Evolutionary conservation across 768 basidiomycete species (phyloP).

Genomic region (Xanthoconium purpureum): DNA sequence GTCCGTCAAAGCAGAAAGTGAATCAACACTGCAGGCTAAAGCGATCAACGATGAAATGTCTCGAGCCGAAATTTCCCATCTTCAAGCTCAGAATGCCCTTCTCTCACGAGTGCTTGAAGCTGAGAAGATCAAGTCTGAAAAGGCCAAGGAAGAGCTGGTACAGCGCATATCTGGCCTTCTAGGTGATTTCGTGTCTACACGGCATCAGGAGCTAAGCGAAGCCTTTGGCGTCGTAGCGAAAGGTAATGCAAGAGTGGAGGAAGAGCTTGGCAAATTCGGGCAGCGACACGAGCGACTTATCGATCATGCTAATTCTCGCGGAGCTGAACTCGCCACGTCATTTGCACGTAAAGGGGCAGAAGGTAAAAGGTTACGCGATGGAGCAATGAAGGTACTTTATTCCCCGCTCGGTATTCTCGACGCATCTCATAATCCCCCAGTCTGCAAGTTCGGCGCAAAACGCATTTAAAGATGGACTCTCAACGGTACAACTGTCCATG

Average conservation of each 20-base stretch:
- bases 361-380: conserved; percentile 54
- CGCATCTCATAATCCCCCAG: conserved; percentile 34
- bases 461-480: conserved; percentile 41
- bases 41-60: conserved; percentile 44
- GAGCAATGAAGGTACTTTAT: conserved; percentile 51
- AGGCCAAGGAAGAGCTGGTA: conserved; percentile 70
- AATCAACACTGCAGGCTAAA: conserved; percentile 49
- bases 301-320: conserved; percentile 40
- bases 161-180: conserved; percentile 71
- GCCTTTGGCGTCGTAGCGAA: conserved; percentile 51
- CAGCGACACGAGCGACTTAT: conserved; percentile 48
- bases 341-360: conserved; percentile 49
- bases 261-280: conserved; percentile 45
- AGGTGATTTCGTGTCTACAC: conserved; percentile 63
- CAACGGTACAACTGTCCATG: conserved; percentile 43
- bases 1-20: conserved; percentile 55
- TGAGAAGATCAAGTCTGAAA: conserved; percentile 65
- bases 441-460: conserved; percentile 37
- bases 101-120: conserved; percentile 59
- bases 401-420: not conserved
- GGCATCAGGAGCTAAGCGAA: conserved; percentile 63
- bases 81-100: conserved; percentile 68
- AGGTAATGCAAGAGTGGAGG: conserved; percentile 55
- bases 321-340: conserved; percentile 37
- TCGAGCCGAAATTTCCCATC: conserved; percentile 52